These are phyloP conservation scores for Amanita jacksonii DNA, from an alignment of 768 basidiomycete species.

Conservation along the genomic window DNA sequence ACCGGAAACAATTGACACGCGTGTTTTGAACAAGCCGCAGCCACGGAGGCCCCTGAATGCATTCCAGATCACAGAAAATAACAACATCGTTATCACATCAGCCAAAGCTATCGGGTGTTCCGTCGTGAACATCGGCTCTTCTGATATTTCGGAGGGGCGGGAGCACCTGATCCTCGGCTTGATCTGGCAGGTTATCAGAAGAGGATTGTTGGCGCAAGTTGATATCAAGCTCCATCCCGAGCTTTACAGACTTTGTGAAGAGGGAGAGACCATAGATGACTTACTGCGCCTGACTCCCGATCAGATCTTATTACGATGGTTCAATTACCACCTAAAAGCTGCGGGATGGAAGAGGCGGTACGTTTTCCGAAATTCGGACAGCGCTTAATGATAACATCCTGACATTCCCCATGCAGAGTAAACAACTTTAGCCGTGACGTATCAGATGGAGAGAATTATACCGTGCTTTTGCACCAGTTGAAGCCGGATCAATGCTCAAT, in stretches of 20 bases:
- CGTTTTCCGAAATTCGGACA: not conserved
- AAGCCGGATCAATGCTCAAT: slow-evolving; percentile 89
- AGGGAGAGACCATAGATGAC: slow-evolving; percentile 96
- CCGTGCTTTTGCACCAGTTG: slow-evolving; percentile 89
- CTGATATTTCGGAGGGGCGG: slow-evolving; percentile 84
- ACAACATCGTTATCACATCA: slow-evolving; percentile 98
- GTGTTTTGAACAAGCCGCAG: slow-evolving; percentile 89
- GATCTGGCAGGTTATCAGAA: slow-evolving; percentile 97
- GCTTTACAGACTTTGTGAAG: slow-evolving; percentile 90
- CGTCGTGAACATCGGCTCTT: slow-evolving; percentile 95
- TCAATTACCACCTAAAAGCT: slow-evolving; percentile 96
- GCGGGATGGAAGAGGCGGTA: slow-evolving; percentile 87
- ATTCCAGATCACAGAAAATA: slow-evolving; percentile 99
- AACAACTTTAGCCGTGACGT: slow-evolving; percentile 98
- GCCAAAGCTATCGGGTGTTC: slow-evolving; percentile 98
- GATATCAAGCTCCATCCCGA: slow-evolving; percentile 99
- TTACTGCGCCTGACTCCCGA: slow-evolving; percentile 90
- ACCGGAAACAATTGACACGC: slow-evolving; percentile 96
- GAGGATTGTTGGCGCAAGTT: slow-evolving; percentile 87
- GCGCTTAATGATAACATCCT: not conserved
- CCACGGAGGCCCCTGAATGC: slow-evolving; percentile 82
- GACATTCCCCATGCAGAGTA: slow-evolving; percentile 46
- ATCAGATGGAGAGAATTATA: slow-evolving; percentile 97
- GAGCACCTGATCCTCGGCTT: slow-evolving; percentile 96
- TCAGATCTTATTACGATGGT: slow-evolving; percentile 97